Conservation (phyloP, 1,284 basidiomycete genomes). For the Anthracocystis panici-leucophaei region DNA sequence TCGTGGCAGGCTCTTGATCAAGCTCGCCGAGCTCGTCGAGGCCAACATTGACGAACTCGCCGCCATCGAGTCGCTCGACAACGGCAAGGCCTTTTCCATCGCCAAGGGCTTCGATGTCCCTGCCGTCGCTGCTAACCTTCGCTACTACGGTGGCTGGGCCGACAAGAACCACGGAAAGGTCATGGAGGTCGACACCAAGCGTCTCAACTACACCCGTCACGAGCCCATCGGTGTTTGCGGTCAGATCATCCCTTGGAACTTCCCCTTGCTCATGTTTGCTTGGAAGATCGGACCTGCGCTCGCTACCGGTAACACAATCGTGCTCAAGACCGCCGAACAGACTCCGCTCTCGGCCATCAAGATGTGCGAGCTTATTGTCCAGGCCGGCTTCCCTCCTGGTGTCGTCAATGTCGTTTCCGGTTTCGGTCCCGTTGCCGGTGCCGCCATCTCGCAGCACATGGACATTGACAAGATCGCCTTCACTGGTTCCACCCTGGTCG, state of each 20-base stretch:
- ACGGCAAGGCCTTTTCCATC: constrained; percentile 82
- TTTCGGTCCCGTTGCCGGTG: constrained; percentile 84
- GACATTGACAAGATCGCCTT: constrained; percentile 76
- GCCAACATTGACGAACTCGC: constrained; percentile 77
- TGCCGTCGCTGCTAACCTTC: constrained; percentile 75
- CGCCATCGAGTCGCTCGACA: constrained; percentile 75
- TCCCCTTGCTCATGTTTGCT: constrained; percentile 73
- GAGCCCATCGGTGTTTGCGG: constrained; percentile 90
- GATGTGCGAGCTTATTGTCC: constrained; percentile 80
- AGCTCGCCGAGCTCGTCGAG: constrained; percentile 82
- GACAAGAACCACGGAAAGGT: constrained; percentile 88
- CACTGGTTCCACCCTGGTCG: constrained; percentile 78
- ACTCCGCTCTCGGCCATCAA: constrained; percentile 78
- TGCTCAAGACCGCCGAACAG: constrained; percentile 79
- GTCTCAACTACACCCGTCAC: constrained; percentile 78
- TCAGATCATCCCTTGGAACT: constrained; percentile 74
- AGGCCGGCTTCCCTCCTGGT: constrained; percentile 83
- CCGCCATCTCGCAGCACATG: constrained; percentile 74
- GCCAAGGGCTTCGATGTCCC: constrained; percentile 77
- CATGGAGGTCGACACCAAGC: constrained; percentile 83
- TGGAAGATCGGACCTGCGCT: constrained; percentile 75
- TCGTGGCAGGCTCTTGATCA: constrained; percentile 76
- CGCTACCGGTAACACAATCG: constrained; percentile 70
- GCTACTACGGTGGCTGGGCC: constrained; percentile 76
- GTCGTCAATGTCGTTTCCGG: constrained; percentile 82